phyloP scores from a whole-genome alignment of 306 rosid species.

The Cercis canadensis region DNA sequence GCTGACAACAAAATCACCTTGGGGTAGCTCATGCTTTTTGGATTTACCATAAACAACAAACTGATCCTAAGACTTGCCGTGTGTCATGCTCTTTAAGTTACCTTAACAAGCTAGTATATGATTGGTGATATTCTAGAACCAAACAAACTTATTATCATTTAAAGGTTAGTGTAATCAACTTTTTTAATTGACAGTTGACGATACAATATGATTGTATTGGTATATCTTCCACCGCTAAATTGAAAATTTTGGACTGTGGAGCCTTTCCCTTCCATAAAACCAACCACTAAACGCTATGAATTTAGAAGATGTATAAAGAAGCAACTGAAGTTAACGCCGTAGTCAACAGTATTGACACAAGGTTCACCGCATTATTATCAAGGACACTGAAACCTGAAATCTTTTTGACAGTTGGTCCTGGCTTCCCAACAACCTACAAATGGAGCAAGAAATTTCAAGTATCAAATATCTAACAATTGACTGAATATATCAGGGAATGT shows the following conservation, averaged over 20 bases:
- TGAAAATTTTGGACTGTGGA: conserved; percentile 29
- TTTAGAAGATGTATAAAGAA: conserved; percentile 63
- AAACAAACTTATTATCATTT: too few species aligned
- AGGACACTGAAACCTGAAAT: conserved; percentile 79
- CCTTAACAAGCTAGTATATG: too few species aligned
- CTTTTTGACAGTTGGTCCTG: conserved; percentile 77
- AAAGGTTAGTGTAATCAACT: background rate
- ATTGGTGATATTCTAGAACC: too few species aligned
- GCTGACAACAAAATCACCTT: too few species aligned
- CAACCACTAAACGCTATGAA: background rate
- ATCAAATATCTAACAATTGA: conserved; percentile 20
- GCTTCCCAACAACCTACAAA: conserved; percentile 87
- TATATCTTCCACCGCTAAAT: conserved; percentile 24
- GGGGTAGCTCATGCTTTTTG: too few species aligned
- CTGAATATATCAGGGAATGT: background rate
- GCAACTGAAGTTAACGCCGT: conserved; percentile 64
- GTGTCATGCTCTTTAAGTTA: too few species aligned
- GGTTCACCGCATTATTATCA: conserved; percentile 91
- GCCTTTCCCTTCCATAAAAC: conserved; percentile 4
- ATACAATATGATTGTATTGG: conserved; percentile 21
- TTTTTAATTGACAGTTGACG: conserved; percentile 2
- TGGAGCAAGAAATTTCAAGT: conserved; percentile 16
- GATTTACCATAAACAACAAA: too few species aligned
- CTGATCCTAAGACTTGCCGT: too few species aligned
- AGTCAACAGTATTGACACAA: conserved; percentile 75